Conservation (phyloP, 768 basidiomycete genomes). For the Kockovaella imperatae region DNA sequence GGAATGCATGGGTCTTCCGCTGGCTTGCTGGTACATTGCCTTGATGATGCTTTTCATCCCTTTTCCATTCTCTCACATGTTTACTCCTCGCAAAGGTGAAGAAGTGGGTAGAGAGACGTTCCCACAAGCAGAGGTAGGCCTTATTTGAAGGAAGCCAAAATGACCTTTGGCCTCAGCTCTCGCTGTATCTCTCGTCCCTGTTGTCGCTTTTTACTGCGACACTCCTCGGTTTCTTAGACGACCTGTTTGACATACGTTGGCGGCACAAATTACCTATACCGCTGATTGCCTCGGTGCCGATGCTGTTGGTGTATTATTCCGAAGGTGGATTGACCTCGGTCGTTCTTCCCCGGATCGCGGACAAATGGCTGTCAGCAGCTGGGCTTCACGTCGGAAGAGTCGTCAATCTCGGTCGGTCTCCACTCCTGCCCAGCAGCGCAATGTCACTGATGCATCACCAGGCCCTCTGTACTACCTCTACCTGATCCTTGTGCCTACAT, state of each 20-base stretch:
- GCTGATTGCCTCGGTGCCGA: constrained; percentile 86
- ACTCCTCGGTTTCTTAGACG: constrained; percentile 89
- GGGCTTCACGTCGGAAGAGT: constrained; percentile 45
- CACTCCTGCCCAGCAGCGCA: too few species aligned
- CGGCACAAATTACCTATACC: constrained; percentile 95
- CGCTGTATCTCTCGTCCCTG: constrained; percentile 85
- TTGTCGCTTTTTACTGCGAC: constrained; percentile 89
- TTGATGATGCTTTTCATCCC: constrained; percentile 87
- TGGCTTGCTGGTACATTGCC: constrained; percentile 79
- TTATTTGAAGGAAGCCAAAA: neutral
- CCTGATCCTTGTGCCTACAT: constrained; percentile 91
- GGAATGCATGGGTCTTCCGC: constrained; percentile 86
- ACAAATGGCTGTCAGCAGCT: constrained; percentile 43
- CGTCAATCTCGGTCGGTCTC: constrained; percentile 70
- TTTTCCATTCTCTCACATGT: constrained; percentile 73
- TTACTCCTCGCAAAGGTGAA: constrained; percentile 13
- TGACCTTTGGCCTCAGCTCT: constrained; percentile 54
- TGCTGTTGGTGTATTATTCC: constrained; percentile 93
- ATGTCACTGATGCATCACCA: constrained; percentile 40
- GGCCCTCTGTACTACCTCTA: constrained; percentile 93
- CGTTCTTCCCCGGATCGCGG: constrained; percentile 78
- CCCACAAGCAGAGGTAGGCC: constrained; percentile 45
- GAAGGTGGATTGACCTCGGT: constrained; percentile 89
- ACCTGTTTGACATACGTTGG: constrained; percentile 98
- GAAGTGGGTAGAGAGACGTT: constrained; percentile 38